Evolutionary conservation across 1,139 yeast genomes (phyloP), one percentile per base, ranked within the genome.

Genomic region (Geotrichum cucujoidarum): DNA sequence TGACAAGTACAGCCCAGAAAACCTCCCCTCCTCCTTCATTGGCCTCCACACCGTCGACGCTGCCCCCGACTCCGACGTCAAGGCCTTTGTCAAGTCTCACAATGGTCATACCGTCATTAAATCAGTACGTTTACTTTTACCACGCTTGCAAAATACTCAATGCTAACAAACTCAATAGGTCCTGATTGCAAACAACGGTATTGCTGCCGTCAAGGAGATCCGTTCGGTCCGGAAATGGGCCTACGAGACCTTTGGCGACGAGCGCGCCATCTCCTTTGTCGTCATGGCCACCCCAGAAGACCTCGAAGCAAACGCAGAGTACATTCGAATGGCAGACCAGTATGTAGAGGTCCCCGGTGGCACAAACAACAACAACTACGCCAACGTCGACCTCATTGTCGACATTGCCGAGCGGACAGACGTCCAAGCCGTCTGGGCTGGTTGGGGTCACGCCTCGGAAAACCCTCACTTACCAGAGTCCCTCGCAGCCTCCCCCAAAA

Each of bases 281-380:
- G 97, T 86, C 40, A 92, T 92, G 99, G 98, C 98, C 52, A 92
- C 99, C 21, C 98, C 98, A 21, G 99, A 92, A 69, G 99, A 92
- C 73, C 73, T 92, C 61, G 90, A 80, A 60, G 96, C 97, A 55
- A 94, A 94, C 62, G 95, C 98, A 21, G 99, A 92, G 66, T 92
- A 92, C 68, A 89, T 92, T 64, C 81, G 97, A 69, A 92, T 92
- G 98, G 98, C 98, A 40, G 99, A 92, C 68, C 97, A 90, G 71
- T 92, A 85, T 65, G 89, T 92, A 56, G 97, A 90, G 66, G 98
- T 92, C 45, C 97, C 99, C 52, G 99, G 99, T 62, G 98, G 98
- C 49, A 92, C 97, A 50, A 94, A 94, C 71, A 92, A 92, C 73
- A 92, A 92, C 71, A 92, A 92, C 69, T 90, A 90, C 66, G 98